Evolutionary conservation across 208 protist genomes (phyloP), one percentile per base, ranked within the genome.

Genomic region (Vickermania spadyakhi): DNA sequence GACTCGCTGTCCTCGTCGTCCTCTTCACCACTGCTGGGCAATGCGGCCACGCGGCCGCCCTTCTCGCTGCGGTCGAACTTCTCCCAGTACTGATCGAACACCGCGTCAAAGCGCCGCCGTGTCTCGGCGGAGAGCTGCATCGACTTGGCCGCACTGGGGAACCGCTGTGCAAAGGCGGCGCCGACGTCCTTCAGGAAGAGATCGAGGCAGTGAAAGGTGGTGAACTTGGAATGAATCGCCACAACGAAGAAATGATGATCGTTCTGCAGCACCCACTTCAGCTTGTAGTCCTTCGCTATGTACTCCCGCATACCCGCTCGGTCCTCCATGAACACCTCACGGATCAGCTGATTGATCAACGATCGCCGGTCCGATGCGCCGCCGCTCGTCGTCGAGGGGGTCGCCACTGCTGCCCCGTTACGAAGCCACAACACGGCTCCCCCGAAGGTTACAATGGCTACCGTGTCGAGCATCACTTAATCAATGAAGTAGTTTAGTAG

Each of bases 391-490:
- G n/a, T n/a, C n/a, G n/a, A n/a, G n/a, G n/a, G n/a, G n/a, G n/a
- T n/a, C 22, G 67, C 60, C 28, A 67, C 63, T 50, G 84, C 77
- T 5, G 64, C 69, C 51, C 66, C 89, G 7, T 76, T 45, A 18
- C 36, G 66, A 55, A 86, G 79, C 89, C 89, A 98, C 5, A 99
- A 69, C 31, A 98, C 96, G 23, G 95, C 64, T 18, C 97, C 97
- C 51, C 96, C 95, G 60, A 95, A 89, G 57, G 85, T 94, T 36
- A 98, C 73, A 28, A 99, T 85, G 13, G 84, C 84, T 28, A 98
- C 66, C 5, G 93, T 85, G 65, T 99, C 97, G 49, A 99, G 83
- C 97, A 98, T 98, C n/a, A 1, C 36, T n/a, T n/a, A n/a, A n/a
- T n/a, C n/a, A n/a, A n/a, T n/a, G n/a, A n/a, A n/a, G n/a, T n/a